Evolutionary conservation across 345 rosid genomes (phyloP).

Genomic region (Citrus glauca): DNA sequence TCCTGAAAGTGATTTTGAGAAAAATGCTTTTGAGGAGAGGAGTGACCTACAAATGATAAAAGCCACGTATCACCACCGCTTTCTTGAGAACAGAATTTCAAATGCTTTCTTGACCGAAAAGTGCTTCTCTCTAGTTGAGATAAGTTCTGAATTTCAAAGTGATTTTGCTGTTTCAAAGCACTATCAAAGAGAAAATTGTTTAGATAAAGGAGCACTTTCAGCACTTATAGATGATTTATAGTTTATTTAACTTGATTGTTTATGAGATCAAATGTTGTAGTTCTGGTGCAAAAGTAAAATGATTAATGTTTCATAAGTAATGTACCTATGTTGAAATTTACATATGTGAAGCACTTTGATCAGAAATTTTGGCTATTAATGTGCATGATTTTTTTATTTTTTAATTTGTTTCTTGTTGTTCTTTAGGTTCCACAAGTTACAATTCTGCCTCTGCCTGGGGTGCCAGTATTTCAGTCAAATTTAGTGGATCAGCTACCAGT

Average conservation of each 20-base stretch:
- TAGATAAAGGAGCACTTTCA: not conserved
- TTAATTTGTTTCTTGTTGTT: not conserved
- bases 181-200: not conserved
- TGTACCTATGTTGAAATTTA: not conserved
- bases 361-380: not conserved
- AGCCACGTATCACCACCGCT: not conserved
- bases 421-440: not conserved
- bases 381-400: not conserved
- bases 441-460: not conserved
- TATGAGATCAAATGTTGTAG: not conserved
- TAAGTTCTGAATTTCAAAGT: not conserved
- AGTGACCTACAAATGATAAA: not conserved
- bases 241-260: not conserved
- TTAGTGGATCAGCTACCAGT: not conserved
- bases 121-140: not conserved
- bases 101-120: not conserved
- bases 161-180: not conserved
- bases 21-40: not conserved
- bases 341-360: not conserved
- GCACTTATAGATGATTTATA: not conserved
- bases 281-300: not conserved
- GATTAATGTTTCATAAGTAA: not conserved
- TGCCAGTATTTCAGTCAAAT: not conserved
- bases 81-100: not conserved
- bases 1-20: not conserved